Evolutionary conservation across 139 green algal species (phyloP), one percentile per base, ranked within the genome.

Genomic region (Haematococcus sp.): DNA sequence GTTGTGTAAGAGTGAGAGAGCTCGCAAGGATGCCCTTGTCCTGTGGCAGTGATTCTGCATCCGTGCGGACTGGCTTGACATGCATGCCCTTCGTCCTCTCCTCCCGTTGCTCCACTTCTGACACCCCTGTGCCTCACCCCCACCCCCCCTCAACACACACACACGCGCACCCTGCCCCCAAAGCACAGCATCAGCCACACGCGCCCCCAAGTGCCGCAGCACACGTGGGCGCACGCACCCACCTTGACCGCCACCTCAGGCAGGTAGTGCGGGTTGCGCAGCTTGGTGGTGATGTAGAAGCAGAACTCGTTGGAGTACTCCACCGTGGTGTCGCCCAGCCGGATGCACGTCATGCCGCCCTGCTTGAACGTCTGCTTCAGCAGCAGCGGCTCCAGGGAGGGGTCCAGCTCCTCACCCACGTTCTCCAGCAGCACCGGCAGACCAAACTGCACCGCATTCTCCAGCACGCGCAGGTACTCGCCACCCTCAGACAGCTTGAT

Each of bases 391-490:
- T 94, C 89, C 56, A 94, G 71, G 0, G 80, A 82, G 28, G 89
- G 86, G 72, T 94, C 89, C 59, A 94, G 81, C 81, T 91, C 87
- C 72, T 91, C 81, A 63, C 73, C 73, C 20, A 78, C 73, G 46
- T 78, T 78, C 63, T 94, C 89, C 61, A 94, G 80, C 61, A 94
- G 80, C 60, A 94, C 89, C 30, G 89, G 86, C 59, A 86, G 78
- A 27, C 89, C 89, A 81, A 94, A 91, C 84, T 94, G 88, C 55
- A 94, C 88, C 20, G 86, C 86, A 65, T 91, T 93, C 76, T 94
- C 89, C 61, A 94, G 79, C 31, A 71, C 80, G 19, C 89, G 79
- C 63, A 94, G 66, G 73, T 88, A 93, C 56, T 93, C 88, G 20
- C 88, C 84, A 15, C 87, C 82, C 28, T 88, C 80, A 9, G 65